phyloP scores from a whole-genome alignment of 345 rosid species.

The Gossypium australe region DNA sequence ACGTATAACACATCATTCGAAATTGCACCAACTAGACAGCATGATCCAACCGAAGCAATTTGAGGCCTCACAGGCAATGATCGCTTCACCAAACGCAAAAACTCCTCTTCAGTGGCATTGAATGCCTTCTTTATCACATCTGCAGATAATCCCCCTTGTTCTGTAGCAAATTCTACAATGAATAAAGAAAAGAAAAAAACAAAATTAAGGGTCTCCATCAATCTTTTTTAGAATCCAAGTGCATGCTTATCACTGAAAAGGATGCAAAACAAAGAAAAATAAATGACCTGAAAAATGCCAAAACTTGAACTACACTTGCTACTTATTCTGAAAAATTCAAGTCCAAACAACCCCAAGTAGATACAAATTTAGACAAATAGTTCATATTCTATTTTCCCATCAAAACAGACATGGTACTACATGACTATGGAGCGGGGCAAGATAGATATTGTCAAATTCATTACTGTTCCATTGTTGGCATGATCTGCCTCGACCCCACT shows the following conservation, averaged over 20 bases:
- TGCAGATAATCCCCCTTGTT: constrained; percentile 77
- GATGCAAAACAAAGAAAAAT: not conserved
- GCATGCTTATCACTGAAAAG: not conserved
- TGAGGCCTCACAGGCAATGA: constrained; percentile 62
- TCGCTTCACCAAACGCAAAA: constrained; percentile 67
- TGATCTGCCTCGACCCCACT: too few relatives aligned
- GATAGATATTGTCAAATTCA: too few relatives aligned
- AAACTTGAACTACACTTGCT: not conserved
- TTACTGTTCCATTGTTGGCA: too few relatives aligned
- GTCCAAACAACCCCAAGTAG: not conserved
- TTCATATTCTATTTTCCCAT: not conserved
- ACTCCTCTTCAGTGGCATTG: constrained; percentile 84
- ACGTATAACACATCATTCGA: constrained; percentile 64
- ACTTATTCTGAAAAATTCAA: too few relatives aligned
- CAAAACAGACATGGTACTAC: not conserved
- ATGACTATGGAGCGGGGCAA: too few relatives aligned
- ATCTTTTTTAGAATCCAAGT: not conserved
- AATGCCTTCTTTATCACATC: constrained; percentile 86
- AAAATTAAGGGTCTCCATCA: not conserved
- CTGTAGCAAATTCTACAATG: constrained; percentile 60
- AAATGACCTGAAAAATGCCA: not conserved
- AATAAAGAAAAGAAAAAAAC: not conserved
- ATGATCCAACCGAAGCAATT: constrained; percentile 91
- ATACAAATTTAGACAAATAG: not conserved
- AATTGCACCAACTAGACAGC: constrained; percentile 90